Percentiles rank a stretch among this genome's conserved stretches.
phyloP scores from a whole-genome alignment of 352 stramenopile genomes.

The Pythium graminicola region DNA sequence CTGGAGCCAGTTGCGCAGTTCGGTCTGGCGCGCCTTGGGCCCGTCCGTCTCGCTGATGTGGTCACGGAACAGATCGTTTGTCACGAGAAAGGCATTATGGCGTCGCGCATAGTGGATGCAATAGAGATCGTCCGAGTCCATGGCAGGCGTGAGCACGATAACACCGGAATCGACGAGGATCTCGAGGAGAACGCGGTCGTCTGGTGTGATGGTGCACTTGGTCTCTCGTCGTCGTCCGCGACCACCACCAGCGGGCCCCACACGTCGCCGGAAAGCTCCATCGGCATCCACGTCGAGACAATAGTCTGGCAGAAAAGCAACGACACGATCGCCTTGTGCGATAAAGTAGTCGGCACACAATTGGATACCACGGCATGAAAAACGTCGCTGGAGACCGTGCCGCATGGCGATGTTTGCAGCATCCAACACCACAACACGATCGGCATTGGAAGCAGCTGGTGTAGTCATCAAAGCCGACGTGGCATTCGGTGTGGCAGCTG shows the following conservation, averaged over 20 bases:
- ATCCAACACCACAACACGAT: conserved; percentile 23
- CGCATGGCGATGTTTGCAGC: conserved; percentile 78
- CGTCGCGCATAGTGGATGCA: conserved; percentile 84
- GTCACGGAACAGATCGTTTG: conserved; percentile 86
- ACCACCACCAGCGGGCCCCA: conserved; percentile 4
- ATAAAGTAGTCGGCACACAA: conserved; percentile 71
- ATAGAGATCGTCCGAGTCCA: conserved; percentile 89
- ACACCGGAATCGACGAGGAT: conserved; percentile 61
- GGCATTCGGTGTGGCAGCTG: background rate
- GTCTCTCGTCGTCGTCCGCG: conserved; percentile 10
- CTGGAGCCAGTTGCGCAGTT: conserved; percentile 58
- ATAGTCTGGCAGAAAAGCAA: conserved; percentile 83
- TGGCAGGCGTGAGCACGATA: conserved; percentile 69
- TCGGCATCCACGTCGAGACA: conserved; percentile 47
- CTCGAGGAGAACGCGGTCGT: conserved; percentile 66
- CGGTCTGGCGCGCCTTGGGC: conserved; percentile 46
- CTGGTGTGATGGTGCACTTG: conserved; percentile 49
- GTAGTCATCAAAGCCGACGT: background rate
- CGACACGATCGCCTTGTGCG: conserved; percentile 57
- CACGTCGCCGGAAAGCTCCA: conserved; percentile 28
- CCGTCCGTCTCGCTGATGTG: conserved; percentile 66
- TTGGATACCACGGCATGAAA: conserved; percentile 69
- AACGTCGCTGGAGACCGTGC: conserved; percentile 63
- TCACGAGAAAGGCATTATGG: conserved; percentile 73
- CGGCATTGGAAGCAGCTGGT: background rate